phyloP scores from a whole-genome alignment of 257 asterid species.

The Orobanche coerulescens region DNA sequence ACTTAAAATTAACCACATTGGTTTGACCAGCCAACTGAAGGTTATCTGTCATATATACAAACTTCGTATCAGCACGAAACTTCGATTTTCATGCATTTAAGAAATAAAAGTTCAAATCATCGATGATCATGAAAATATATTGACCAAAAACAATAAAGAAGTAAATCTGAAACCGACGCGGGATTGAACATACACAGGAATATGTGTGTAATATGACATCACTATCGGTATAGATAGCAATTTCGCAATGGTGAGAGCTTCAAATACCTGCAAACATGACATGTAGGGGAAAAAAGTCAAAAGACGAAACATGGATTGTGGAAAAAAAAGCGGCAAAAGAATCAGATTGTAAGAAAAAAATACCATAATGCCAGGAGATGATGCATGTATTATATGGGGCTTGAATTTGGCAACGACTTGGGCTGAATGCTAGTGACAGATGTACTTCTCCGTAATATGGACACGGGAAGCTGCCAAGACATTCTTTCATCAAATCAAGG shows the following conservation, averaged over 20 bases:
- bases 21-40: constrained; percentile 92
- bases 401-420: constrained; percentile 82
- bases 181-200: constrained; percentile 69
- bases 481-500: constrained; percentile 13
- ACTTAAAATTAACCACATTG: constrained; percentile 92
- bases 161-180: not conserved
- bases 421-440: constrained; percentile 94
- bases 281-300: not conserved
- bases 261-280: constrained; percentile 66
- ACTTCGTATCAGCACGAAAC: constrained; percentile 29
- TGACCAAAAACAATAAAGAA: not conserved
- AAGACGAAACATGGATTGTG: not conserved
- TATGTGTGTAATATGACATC: constrained; percentile 98
- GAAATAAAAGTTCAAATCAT: not conserved
- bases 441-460: constrained; percentile 92
- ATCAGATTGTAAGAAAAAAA: constrained; percentile 11
- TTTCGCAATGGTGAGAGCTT: constrained; percentile 89
- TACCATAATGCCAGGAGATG: constrained; percentile 99
- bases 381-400: constrained; percentile 97
- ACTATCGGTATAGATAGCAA: constrained; percentile 77
- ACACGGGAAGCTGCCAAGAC: constrained; percentile 64
- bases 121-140: not conserved
- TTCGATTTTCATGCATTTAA: not conserved
- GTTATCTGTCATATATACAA: constrained; percentile 63
- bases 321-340: not conserved